Evolutionary conservation across 768 basidiomycete genomes (phyloP).

Genomic region (Rhodotorula babjevae): DNA sequence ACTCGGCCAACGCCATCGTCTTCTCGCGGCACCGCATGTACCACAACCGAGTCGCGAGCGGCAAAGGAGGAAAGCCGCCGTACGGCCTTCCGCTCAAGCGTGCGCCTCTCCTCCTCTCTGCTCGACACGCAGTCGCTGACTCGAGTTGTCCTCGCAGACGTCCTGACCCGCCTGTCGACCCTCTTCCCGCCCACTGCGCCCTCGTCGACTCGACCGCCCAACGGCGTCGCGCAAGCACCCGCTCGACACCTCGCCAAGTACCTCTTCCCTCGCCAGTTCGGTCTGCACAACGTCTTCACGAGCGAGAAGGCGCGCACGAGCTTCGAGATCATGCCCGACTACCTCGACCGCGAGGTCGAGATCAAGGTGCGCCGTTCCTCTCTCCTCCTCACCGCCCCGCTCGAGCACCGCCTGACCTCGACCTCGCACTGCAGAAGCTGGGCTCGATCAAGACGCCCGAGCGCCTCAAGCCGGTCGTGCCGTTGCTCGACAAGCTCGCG

Average conservation of each 20-base stretch:
- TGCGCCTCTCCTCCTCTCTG: slow-evolving; percentile 46
- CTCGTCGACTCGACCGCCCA: background rate
- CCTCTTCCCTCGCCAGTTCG: slow-evolving; percentile 76
- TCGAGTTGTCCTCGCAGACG: slow-evolving; percentile 23
- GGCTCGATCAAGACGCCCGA: slow-evolving; percentile 67
- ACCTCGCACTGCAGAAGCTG: slow-evolving; percentile 34
- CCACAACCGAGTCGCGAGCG: slow-evolving; percentile 57
- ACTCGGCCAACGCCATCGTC: slow-evolving; percentile 16
- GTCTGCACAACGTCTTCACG: slow-evolving; percentile 61
- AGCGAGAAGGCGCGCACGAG: slow-evolving; percentile 50
- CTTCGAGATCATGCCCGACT: slow-evolving; percentile 10
- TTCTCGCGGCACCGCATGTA: slow-evolving; percentile 57
- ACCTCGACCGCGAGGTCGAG: slow-evolving; percentile 60
- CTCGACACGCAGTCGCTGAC: background rate
- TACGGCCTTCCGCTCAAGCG: slow-evolving; percentile 68
- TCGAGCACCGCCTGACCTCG: too few species aligned
- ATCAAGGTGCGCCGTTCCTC: slow-evolving; percentile 56
- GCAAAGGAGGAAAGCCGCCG: slow-evolving; percentile 48
- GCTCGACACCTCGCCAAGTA: slow-evolving; percentile 70
- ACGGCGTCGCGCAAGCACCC: background rate
- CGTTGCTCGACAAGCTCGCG: slow-evolving; percentile 59
- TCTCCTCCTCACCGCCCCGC: too few species aligned
- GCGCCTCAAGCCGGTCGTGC: slow-evolving; percentile 58
- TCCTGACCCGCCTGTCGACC: slow-evolving; percentile 12
- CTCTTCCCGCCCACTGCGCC: background rate